Conservation (phyloP, 352 stramenopile genomes). For the Globisporangium ultimum region DNA sequence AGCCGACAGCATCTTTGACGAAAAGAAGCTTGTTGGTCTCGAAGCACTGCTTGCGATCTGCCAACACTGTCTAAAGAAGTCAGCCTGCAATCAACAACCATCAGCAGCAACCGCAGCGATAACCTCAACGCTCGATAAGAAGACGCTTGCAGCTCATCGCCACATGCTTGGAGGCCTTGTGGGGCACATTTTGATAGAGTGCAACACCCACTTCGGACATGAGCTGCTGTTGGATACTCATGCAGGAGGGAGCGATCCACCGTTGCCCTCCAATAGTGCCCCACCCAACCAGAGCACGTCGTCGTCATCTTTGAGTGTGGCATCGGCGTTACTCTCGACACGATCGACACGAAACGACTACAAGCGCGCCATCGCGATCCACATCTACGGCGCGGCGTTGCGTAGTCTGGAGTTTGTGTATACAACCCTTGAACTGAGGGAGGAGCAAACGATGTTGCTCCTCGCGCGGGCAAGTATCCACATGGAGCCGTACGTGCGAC, state of each 20-base stretch:
- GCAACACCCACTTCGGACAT: conserved; percentile 59
- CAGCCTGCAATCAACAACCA: not conserved
- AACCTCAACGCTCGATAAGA: conserved; percentile 25
- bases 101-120: not conserved
- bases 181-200: conserved; percentile 65
- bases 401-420: conserved; percentile 43
- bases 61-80: conserved; percentile 2
- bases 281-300: not conserved
- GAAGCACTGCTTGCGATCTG: conserved; percentile 33
- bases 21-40: conserved; percentile 70
- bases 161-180: conserved; percentile 52
- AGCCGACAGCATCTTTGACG: conserved; percentile 57
- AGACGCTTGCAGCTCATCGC: conserved; percentile 24
- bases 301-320: not conserved
- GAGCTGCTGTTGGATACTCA: conserved; percentile 16
- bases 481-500: conserved; percentile 29
- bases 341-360: conserved; percentile 38
- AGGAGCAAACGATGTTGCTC: conserved; percentile 65
- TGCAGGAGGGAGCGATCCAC: not conserved
- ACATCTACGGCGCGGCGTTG: conserved; percentile 48
- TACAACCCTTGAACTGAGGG: conserved; percentile 37
- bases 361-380: conserved; percentile 41
- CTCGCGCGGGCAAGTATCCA: conserved; percentile 54
- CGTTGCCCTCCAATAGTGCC: too few relatives aligned
- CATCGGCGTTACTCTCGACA: not conserved